Base-by-base conservation (phyloP, 768 basidiomycete genomes). In the Scleroderma bovista region DNA sequence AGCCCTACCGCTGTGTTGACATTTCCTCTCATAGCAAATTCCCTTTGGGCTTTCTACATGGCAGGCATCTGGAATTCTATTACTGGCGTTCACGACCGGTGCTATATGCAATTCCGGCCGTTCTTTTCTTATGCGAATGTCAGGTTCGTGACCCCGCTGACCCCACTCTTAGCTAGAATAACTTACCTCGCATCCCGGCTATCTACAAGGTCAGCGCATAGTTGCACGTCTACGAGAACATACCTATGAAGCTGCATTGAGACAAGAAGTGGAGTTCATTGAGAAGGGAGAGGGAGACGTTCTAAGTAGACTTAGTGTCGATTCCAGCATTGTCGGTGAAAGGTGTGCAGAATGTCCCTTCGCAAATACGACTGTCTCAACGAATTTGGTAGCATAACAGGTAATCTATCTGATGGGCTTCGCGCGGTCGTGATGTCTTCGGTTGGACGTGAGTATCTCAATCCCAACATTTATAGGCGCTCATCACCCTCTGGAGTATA, bases 261-360 rank as follows among this genome's bases (percentile, higher is more conserved):
- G 75, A 46, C 92, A 96, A 67, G 94, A 97, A 65, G 86, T 95
- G 23, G 93, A 95, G 64, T 94, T 84, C 65, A 89, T 94, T 6
- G 94, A 96, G 65, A 80, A 79, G 33, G 91, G 91, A 2, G 92
- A 94, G 54, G 95, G 95, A 8, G 95, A 99, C 64, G 88, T 96
- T 9, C 72, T 97, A 39, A 94, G 92, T 65, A 74, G 95, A 48
- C 74, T 98, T 29, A 93, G 88, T 50, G 86, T 86, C 1, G 95
- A 99, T 63, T 89, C 90, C 6, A 89, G 83, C 56, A 89, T 98
- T 55, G 89, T 98, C 37, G 95, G 95, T 38, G 93, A 92, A 70
- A 91, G 88, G 89, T 88, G 49, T 17, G 0, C 31, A 9, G 5
- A 15, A 12, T 19, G 16, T 9, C 22, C 8, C 8, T 11, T 16